Evolutionary conservation across 208 protist genomes (phyloP), one percentile per base, ranked within the genome.

Genomic region (Leishmania tarentolae): DNA sequence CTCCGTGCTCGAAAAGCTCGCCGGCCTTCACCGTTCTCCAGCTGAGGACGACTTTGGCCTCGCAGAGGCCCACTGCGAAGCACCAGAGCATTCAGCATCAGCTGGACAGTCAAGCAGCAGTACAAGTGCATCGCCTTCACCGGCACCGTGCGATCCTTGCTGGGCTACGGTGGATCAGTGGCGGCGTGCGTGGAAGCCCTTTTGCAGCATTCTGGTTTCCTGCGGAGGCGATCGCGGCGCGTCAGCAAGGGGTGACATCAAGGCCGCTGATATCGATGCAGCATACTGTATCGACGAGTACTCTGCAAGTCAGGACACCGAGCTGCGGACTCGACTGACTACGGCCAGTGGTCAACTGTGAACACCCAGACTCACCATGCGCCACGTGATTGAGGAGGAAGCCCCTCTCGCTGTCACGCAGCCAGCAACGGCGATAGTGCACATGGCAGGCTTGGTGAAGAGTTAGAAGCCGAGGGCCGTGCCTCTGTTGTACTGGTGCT

Each of bases 271-370:
- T 24, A 76, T 75, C 0, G 85, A 82, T 50, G 75, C 83, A 47
- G 65, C 83, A 71, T 73, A 78, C 2, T 83, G 82, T 40, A 46
- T 90, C 0, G 53, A 63, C 47, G 91, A 91, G 81, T 42, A 91
- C 31, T 83, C 88, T 72, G 85, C 86, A 47, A 87, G 87, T 53
- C 76, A 87, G 79, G 72, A 85, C 8, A 79, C 70, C 17, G 81
- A 88, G 69, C 59, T 88, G 46, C 83, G 85, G 66, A 53, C 75
- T 3, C 61, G 53, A 72, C 11, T 78, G 74, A 82, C 71, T 0
- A 47, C 80, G 15, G 75, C 82, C 11, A 76, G 76, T 47, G 46
- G 73, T 0, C 75, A 61, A 0, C 78, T 71, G 47, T 84, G 82
- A 82, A 83, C 70, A 11, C 81, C 85, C 3, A 74, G 81, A 1